Base-by-base conservation (phyloP, 352 stramenopile genomes). In the Pythium diclinum region DNA sequence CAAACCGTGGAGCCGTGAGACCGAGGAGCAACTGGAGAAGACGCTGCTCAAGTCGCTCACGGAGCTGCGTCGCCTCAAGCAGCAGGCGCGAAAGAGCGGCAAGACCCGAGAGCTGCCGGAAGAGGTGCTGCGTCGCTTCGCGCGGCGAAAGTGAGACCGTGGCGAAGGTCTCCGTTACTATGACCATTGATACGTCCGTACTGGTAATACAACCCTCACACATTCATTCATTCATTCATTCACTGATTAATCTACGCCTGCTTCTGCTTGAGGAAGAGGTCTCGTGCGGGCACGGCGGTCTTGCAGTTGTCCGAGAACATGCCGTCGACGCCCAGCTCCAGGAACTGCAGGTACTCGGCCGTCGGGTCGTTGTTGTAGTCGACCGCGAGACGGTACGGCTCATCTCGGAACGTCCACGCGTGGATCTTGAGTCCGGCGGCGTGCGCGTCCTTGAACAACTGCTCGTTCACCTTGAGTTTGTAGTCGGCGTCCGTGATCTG, bases 341-440 rank as follows among this genome's bases (percentile, higher is more conserved):
- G 86, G 36, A 90, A 77, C 56, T 86, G 64, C 11, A 85, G 65
- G 71, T 87, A 86, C 73, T 89, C 80, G 25, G 71, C 63, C 46
- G 63, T 71, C 28, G 80, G 78, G 66, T 86, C 78, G 63, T 75
- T 74, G 47, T 69, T 77, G 74, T 87, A 89, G 64, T 87, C 83
- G 21, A 69, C 56, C 4, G 78, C 78, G 16, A 90, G 61, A 33
- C 78, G 76, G 67, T 80, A 85, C 53, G 68, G 68, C 56, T 90
- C 81, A 54, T 90, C 75, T 62, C 81, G 81, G 74, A 88, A 88
- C 53, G 81, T 88, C 67, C 61, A 80, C 34, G 71, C 40, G 62
- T 80, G 79, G 44, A 90, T 73, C 56, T 83, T 75, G 34, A 88
- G 69, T 0, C 78, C 78, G 25, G 53, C 66, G 34, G 69, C 77